A percentile compares a stretch with the other conserved stretches of the same genome.
Evolutionary conservation across 2,329 filamentous ascomycete species (phyloP).

Genomic region (Trichoderma asperellum): DNA sequence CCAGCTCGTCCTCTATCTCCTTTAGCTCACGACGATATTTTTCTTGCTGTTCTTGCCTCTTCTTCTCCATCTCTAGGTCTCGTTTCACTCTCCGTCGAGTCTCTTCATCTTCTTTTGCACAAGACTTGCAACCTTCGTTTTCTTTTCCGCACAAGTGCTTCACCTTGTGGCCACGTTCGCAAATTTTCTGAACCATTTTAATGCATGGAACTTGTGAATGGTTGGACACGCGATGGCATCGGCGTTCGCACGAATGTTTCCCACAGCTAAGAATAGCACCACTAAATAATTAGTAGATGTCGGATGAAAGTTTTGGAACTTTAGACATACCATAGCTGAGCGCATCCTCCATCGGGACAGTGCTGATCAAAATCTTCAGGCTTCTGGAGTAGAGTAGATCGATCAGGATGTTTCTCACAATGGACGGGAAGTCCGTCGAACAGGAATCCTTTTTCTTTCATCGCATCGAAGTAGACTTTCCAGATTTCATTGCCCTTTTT

Average conservation of each 20-base stretch:
- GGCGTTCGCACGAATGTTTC: conserved; percentile 59
- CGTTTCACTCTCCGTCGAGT: conserved; percentile 48
- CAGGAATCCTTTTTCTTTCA: conserved; percentile 57
- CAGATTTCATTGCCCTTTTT: conserved; percentile 51
- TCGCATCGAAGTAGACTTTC: conserved; percentile 58
- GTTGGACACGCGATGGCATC: conserved; percentile 65
- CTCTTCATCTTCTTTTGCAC: conserved; percentile 54
- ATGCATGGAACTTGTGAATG: conserved; percentile 54
- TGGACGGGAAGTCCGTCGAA: conserved; percentile 63
- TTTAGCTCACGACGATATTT: conserved; percentile 51
- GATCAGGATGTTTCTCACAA: conserved; percentile 63
- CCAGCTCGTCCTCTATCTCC: conserved; percentile 58
- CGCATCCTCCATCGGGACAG: conserved; percentile 73
- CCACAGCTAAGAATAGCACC: conserved; percentile 57
- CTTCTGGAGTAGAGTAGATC: conserved; percentile 48
- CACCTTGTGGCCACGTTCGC: conserved; percentile 55
- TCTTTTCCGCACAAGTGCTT: conserved; percentile 51
- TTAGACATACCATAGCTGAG: conserved; percentile 59
- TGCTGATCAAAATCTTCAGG: conserved; percentile 62
- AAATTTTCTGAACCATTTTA: conserved; percentile 48
- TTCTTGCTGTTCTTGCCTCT: conserved; percentile 49
- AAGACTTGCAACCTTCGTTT: conserved; percentile 52
- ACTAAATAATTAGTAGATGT: conserved; percentile 42
- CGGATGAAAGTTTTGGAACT: not conserved
- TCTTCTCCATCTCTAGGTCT: conserved; percentile 56